These are phyloP conservation scores for Phellopilus nigrolimitatus DNA, from an alignment of 1,284 basidiomycete species.

Conservation along the genomic window DNA sequence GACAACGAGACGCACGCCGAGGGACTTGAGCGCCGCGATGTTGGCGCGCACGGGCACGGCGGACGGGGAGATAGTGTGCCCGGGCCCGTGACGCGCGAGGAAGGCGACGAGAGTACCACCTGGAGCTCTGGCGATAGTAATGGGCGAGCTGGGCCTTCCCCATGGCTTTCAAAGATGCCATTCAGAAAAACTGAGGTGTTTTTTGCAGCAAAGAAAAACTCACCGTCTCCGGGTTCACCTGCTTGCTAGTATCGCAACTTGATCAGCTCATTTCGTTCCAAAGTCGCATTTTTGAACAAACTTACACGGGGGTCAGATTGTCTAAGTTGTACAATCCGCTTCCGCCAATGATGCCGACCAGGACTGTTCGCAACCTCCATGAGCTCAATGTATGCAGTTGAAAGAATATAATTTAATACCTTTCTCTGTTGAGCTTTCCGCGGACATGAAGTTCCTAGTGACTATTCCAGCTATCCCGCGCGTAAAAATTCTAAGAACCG, in stretches of 20 bases:
- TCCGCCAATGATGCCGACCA: slow-evolving; percentile 82
- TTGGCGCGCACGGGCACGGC: slow-evolving; percentile 85
- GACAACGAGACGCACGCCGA: slow-evolving; percentile 86
- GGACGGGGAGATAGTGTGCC: slow-evolving; percentile 74
- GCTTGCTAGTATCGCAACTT: slow-evolving; percentile 43
- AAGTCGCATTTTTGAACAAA: slow-evolving; percentile 11
- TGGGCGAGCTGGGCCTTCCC: slow-evolving; percentile 90
- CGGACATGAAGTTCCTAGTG: neutral
- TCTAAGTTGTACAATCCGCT: slow-evolving; percentile 87
- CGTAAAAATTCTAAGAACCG: neutral
- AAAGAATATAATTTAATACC: neutral
- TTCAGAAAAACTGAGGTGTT: neutral
- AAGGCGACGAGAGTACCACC: slow-evolving; percentile 83
- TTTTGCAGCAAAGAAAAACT: no score
- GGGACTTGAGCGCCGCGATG: slow-evolving; percentile 90
- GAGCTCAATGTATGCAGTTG: neutral
- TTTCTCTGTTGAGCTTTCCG: slow-evolving; percentile 8
- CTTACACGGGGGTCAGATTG: slow-evolving; percentile 79
- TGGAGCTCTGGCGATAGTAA: slow-evolving; percentile 81
- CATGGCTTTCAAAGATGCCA: slow-evolving; percentile 66
- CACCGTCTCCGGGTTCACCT: slow-evolving; percentile 68
- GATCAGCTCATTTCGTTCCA: neutral
- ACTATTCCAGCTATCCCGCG: neutral
- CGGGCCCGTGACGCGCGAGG: slow-evolving; percentile 82
- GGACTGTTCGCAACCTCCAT: slow-evolving; percentile 41